Base-by-base conservation (phyloP, 192 early-diverging fungal species). In the Dissophora globulifera region DNA sequence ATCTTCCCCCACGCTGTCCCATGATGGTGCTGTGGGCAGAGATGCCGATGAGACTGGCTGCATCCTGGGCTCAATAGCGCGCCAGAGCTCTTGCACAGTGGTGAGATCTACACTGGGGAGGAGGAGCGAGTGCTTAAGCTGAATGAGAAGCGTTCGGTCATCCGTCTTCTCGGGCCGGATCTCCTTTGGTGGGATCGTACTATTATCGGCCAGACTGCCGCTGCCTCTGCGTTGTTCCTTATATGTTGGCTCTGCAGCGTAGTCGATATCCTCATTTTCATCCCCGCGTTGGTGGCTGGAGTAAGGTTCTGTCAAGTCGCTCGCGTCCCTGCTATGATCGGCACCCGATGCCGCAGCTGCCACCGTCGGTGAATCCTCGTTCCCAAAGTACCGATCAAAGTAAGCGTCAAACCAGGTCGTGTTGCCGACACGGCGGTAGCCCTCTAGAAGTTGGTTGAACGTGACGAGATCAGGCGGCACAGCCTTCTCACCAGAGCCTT, bases 381-480 rank as follows among this genome's bases (percentile, higher is more conserved):
- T 12, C 4, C 62, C 62, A 66, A 76, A 76, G 26, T 56, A 62
- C 23, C 45, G 50, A 48, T 76, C 72, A 46, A 76, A 76, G n/a
- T 67, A 76, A 5, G 45, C 63, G 30, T 76, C 58, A 41, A 76
- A 76, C 72, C 63, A 67, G 1, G n/a, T 23, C 12, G 58, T 42
- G 35, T 76, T 76, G 12, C 72, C 72, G 15, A 45, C 58, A 2
- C 64, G 62, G 2, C 72, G 72, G 26, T 76, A 67, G 8, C 72
- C 72, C 9, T 76, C 72, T 64, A 76, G 35, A 3, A 75, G 38
- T 41, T 66, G 62, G 29, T 75, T 75, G 25, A 75, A 75, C 3
- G 72, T 67, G 20, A 62, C 63, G 45, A 76, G 26, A 55, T 76
- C 64, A 3, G 72, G 72, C 15, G 63, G 48, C 4, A 67, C 55